phyloP scores from a whole-genome alignment of 805 yeast species.

The Metschnikowia gelsemii region DNA sequence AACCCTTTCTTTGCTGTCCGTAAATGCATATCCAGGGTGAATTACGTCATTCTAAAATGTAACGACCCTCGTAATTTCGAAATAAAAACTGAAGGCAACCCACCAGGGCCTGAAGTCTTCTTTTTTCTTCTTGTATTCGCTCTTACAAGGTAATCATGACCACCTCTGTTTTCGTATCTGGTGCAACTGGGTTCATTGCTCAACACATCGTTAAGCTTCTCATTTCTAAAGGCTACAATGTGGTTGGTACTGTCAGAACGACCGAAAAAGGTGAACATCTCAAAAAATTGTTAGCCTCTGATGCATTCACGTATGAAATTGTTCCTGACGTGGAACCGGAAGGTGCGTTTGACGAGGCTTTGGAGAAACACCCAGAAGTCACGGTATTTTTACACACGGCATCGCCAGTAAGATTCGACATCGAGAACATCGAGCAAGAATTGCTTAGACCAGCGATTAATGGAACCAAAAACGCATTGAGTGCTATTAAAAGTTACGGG shows the following conservation, averaged over 20 bases:
- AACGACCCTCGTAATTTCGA: too few relatives aligned
- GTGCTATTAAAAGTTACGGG: neutral
- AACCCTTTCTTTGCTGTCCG: too few relatives aligned
- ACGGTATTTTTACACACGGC: neutral
- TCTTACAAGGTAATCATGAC: too few relatives aligned
- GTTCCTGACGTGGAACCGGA: neutral
- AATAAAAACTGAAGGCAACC: too few relatives aligned
- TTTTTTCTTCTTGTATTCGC: too few relatives aligned
- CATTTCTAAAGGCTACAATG: neutral
- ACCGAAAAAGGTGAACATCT: neutral
- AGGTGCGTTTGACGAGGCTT: neutral
- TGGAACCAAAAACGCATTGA: neutral
- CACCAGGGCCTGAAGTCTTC: too few relatives aligned
- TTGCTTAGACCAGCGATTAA: neutral
- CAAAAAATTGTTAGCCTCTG: neutral
- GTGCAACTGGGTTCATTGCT: neutral
- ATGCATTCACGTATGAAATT: neutral
- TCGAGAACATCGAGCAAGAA: neutral
- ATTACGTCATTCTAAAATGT: too few relatives aligned
- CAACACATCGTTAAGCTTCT: neutral
- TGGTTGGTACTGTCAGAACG: neutral
- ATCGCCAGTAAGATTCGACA: neutral
- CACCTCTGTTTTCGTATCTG: neutral
- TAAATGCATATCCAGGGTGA: too few relatives aligned
- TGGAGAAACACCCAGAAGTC: neutral